phyloP scores from a whole-genome alignment of 2,329 filamentous ascomycete genomes.

The Anisogramma anomala region DNA sequence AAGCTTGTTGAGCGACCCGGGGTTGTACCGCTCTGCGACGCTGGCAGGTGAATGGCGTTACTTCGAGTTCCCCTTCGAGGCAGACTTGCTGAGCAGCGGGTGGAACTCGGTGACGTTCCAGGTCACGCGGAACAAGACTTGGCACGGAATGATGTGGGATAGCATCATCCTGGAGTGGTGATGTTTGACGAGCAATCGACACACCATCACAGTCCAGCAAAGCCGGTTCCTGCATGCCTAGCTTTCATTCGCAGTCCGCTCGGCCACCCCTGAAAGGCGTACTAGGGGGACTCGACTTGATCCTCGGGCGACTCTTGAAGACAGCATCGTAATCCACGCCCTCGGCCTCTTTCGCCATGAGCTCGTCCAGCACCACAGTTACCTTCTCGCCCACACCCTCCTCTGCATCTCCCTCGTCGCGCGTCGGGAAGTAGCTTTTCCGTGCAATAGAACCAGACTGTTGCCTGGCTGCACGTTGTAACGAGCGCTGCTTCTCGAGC shows the following conservation, averaged over 20 bases:
- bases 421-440: slow-evolving; percentile 33
- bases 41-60: slow-evolving; percentile 35
- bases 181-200: neutral
- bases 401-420: slow-evolving; percentile 36
- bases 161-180: slow-evolving; percentile 20
- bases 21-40: slow-evolving; percentile 35
- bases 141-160: slow-evolving; percentile 21
- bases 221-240: no score
- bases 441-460: slow-evolving; percentile 26
- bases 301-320: slow-evolving; percentile 72
- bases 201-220: no score
- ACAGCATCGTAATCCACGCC: slow-evolving; percentile 60
- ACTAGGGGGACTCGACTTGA: slow-evolving; percentile 61
- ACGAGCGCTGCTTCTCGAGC: slow-evolving; percentile 41
- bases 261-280: slow-evolving; percentile 31
- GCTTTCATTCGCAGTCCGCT: neutral
- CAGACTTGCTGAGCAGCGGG: slow-evolving; percentile 15
- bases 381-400: slow-evolving; percentile 25
- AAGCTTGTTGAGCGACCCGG: slow-evolving; percentile 29
- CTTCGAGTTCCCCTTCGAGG: slow-evolving; percentile 26
- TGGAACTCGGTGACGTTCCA: slow-evolving; percentile 19
- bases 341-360: slow-evolving; percentile 50
- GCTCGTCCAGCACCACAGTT: slow-evolving; percentile 50
- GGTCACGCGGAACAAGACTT: slow-evolving; percentile 18
- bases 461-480: slow-evolving; percentile 31